phyloP scores from a whole-genome alignment of 2,329 filamentous ascomycete genomes.

The Talaromyces sp. region DNA sequence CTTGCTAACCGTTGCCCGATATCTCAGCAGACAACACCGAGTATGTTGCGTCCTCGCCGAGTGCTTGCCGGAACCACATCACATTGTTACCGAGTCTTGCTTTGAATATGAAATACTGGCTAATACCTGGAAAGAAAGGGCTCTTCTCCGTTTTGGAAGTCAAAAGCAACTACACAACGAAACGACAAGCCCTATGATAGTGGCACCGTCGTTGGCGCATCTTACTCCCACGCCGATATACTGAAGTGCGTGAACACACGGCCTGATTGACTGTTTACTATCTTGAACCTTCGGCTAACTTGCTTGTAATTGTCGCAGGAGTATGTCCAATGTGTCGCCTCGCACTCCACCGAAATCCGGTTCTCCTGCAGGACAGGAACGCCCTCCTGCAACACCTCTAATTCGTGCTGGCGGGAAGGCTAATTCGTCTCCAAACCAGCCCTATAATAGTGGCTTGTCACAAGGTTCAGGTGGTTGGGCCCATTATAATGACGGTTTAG shows the following conservation, averaged over 20 bases:
- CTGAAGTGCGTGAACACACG: constrained; percentile 59
- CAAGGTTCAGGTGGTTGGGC: constrained; percentile 80
- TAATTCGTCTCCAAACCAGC: constrained; percentile 56
- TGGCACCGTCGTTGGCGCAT: constrained; percentile 79
- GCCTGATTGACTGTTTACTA: background rate
- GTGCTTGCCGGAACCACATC: background rate
- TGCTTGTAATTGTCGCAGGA: constrained; percentile 12
- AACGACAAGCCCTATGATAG: constrained; percentile 55
- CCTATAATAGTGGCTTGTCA: constrained; percentile 75
- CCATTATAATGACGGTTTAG: constrained; percentile 62
- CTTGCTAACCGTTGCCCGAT: constrained; percentile 17
- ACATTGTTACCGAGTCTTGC: background rate
- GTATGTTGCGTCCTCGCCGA: constrained; percentile 20
- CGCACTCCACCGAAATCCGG: constrained; percentile 65
- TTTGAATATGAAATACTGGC: constrained; percentile 15
- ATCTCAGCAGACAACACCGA: constrained; percentile 30
- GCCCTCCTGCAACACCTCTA: constrained; percentile 48
- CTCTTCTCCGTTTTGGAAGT: constrained; percentile 82
- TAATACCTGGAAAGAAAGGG: constrained; percentile 54
- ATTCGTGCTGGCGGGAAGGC: constrained; percentile 36
- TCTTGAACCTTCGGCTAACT: constrained; percentile 12
- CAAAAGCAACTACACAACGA: constrained; percentile 47
- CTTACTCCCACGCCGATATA: constrained; percentile 94
- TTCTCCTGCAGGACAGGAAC: constrained; percentile 46
- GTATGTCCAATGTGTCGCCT: constrained; percentile 49